Base-by-base conservation (phyloP, 1,139 yeast species). In the Chernovozyma aurita region DNA sequence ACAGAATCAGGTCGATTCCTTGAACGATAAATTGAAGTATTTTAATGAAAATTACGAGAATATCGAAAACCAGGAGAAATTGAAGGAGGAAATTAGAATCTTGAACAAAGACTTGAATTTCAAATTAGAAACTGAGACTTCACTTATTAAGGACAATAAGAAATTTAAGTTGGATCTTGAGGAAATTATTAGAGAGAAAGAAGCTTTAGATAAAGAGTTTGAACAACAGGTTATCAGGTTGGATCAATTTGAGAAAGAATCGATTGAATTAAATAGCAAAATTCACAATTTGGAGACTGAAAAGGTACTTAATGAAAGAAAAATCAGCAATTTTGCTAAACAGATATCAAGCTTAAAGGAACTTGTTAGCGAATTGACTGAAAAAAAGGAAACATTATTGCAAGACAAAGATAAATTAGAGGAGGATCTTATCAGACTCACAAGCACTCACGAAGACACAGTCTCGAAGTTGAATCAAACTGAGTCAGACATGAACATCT, bases 161-260 rank as follows among this genome's bases (percentile, higher is more conserved):
- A 75, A 76, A 33, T 57, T 80, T 27, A 76, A 75, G 33, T 71
- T 80, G 45, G 84, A 82, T 42, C 60, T 78, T 36, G 88, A 84
- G 43, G 74, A 77, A 5, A 57, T 78, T 42, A 55, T 59, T 28
- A 59, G 64, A 18, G 75, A 70, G 39, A 70, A 70, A 37, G 59
- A 67, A 6, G 70, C 74, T 14, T 62, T 76, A 28, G 80, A 78
- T 36, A 61, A 66, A 24, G 80, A 79, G 40, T 65, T 76, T 34
- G 69, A 65, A 18, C 76, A 73, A 24, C 55, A 77, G 34, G 50
- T 70, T 7, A 70, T 66, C 30, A 79, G 76, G 41, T 76, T 76
- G 39, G 75, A 74, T 14, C 72, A 70, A 37, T 61, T 78, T 39
- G 70, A 70, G 28, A 60, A 53, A 18, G 47, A 67, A 14, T 55